phyloP scores from a whole-genome alignment of 345 rosid genomes.

The Moricandia arvensis region DNA sequence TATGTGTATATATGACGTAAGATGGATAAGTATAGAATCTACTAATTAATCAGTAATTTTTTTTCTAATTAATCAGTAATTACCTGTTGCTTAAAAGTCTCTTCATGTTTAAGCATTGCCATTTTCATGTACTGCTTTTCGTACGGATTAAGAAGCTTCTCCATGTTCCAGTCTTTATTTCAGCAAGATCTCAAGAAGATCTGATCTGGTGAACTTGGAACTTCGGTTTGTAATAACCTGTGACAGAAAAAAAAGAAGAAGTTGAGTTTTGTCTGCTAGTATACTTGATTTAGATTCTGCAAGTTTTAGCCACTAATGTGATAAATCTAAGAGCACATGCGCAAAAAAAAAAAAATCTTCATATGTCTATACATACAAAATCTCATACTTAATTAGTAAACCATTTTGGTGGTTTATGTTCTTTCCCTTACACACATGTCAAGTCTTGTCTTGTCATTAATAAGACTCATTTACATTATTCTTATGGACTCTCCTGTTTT shows the following conservation, averaged over 20 bases:
- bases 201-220: conserved; percentile 25
- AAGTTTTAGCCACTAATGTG: conserved; percentile 30
- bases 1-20: background rate
- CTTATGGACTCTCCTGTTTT: conserved; percentile 25
- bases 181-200: conserved; percentile 33
- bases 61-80: background rate
- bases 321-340: conserved; percentile 31
- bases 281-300: conserved; percentile 34
- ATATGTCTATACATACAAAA: conserved; percentile 30
- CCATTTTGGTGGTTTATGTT: conserved; percentile 31
- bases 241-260: background rate
- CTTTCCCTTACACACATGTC: conserved; percentile 34
- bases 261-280: conserved; percentile 17
- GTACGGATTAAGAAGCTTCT: conserved; percentile 65
- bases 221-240: conserved; percentile 11
- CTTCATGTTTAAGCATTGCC: conserved; percentile 95
- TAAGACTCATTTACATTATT: conserved; percentile 15
- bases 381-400: conserved; percentile 1
- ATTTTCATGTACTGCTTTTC: conserved; percentile 85
- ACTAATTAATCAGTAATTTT: no score
- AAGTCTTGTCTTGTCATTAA: conserved; percentile 35
- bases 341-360: conserved; percentile 34
- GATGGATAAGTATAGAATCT: background rate
- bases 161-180: conserved; percentile 51
- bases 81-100: conserved; percentile 96